Evolutionary conservation across 78 protist genomes (phyloP).

Genomic region (Dictyostelium citrinum): DNA sequence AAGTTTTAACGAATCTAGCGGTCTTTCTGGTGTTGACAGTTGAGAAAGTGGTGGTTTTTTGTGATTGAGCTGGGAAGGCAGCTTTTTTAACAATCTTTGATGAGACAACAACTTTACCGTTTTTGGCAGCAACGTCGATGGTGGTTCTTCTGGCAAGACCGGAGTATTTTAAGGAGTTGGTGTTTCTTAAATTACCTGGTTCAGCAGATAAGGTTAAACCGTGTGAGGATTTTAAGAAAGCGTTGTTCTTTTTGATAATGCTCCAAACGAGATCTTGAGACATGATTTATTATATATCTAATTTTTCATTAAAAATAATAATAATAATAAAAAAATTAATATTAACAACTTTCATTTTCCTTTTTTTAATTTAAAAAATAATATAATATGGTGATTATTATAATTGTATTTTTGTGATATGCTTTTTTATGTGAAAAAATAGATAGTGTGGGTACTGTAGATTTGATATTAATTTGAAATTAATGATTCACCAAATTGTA

Average conservation of each 20-base stretch:
- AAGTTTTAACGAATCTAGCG: slow-evolving; percentile 25
- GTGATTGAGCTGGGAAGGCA: slow-evolving; percentile 54
- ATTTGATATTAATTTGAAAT: no score
- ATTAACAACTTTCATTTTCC: background rate
- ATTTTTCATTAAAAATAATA: no score
- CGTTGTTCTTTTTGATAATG: slow-evolving; percentile 63
- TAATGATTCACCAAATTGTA: background rate
- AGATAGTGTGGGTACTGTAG: no score
- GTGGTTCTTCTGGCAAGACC: slow-evolving; percentile 53
- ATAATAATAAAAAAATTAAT: background rate
- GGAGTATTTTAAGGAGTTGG: slow-evolving; percentile 49
- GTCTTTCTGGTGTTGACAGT: slow-evolving; percentile 41
- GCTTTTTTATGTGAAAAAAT: background rate
- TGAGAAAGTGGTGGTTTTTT: slow-evolving; percentile 12
- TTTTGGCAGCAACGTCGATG: slow-evolving; percentile 33
- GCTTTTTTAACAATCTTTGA: slow-evolving; percentile 31
- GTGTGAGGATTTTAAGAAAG: slow-evolving; percentile 20
- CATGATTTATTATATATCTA: slow-evolving; percentile 10
- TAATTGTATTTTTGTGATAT: background rate
- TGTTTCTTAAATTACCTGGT: slow-evolving; percentile 71
- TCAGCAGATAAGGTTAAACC: slow-evolving; percentile 34
- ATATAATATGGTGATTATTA: background rate
- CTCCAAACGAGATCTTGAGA: slow-evolving; percentile 71
- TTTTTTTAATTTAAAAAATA: background rate
- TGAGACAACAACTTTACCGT: slow-evolving; percentile 33